These are phyloP conservation scores for Colletotrichum filicis DNA, from an alignment of 2,329 filamentous ascomycete genomes.

Conservation along the genomic window DNA sequence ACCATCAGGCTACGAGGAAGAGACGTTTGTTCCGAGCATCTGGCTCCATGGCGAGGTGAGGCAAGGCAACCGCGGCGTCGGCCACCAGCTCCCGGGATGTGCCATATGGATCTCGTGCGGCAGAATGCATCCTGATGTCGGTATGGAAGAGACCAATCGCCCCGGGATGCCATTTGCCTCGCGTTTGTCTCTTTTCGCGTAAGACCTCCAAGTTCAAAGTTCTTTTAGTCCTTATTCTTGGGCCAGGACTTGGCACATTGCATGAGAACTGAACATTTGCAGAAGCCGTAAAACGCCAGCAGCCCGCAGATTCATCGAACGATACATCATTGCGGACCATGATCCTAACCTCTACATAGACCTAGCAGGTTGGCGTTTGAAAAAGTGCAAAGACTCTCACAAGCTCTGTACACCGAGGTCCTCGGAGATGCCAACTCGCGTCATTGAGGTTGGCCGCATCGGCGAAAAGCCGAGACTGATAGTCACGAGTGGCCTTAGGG, in stretches of 20 bases:
- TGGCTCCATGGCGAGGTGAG: conserved; percentile 11
- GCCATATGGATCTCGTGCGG: conserved; percentile 4
- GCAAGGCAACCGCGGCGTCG: neutral
- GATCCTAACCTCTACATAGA: neutral
- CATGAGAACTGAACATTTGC: neutral
- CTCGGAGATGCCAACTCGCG: conserved; percentile 6
- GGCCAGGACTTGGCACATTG: neutral
- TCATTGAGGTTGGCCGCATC: neutral
- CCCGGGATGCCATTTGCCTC: neutral
- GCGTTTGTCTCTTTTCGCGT: neutral
- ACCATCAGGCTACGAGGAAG: neutral
- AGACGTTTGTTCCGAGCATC: neutral
- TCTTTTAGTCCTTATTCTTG: too few relatives aligned
- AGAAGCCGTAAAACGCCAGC: neutral
- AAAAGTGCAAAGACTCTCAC: neutral
- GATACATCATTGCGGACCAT: neutral
- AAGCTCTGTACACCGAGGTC: conserved; percentile 3
- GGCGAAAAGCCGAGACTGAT: neutral
- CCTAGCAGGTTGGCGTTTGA: neutral
- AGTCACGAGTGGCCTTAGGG: neutral
- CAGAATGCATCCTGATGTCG: neutral
- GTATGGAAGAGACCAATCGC: neutral
- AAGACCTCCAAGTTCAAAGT: neutral
- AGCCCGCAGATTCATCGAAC: neutral
- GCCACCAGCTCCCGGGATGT: neutral